phyloP scores from a whole-genome alignment of 2,329 filamentous ascomycete genomes.

The Geoglossum cookeanum region DNA sequence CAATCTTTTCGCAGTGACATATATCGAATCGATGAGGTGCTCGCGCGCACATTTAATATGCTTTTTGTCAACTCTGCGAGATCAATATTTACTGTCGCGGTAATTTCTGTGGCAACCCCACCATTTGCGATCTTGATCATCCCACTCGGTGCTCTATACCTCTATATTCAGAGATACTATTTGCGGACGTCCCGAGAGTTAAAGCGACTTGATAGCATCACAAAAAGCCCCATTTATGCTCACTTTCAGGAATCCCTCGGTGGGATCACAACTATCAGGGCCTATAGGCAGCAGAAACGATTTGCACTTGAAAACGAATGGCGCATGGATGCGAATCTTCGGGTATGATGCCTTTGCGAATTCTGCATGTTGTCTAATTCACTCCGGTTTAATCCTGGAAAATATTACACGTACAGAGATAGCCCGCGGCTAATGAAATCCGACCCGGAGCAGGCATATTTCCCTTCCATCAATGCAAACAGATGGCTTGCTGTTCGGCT shows the following conservation, averaged over 20 bases:
- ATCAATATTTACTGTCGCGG: slow-evolving; percentile 64
- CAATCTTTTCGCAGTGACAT: slow-evolving; percentile 35
- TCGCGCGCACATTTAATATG: slow-evolving; percentile 97
- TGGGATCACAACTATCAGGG: slow-evolving; percentile 85
- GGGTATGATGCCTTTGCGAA: slow-evolving; percentile 33
- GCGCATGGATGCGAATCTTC: slow-evolving; percentile 82
- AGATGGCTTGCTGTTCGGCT: slow-evolving; percentile 88
- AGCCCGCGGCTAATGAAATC: slow-evolving; percentile 6
- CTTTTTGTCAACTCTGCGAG: slow-evolving; percentile 49
- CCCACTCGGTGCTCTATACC: slow-evolving; percentile 62
- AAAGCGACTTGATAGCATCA: slow-evolving; percentile 89
- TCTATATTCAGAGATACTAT: slow-evolving; percentile 94
- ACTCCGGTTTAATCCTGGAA: neutral
- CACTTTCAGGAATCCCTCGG: slow-evolving; percentile 96
- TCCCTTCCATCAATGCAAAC: slow-evolving; percentile 16
- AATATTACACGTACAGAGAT: neutral
- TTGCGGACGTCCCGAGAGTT: slow-evolving; percentile 88
- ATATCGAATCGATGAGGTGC: slow-evolving; percentile 73
- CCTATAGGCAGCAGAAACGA: slow-evolving; percentile 71
- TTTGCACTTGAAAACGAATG: slow-evolving; percentile 93
- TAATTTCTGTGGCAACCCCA: slow-evolving; percentile 70
- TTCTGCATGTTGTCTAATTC: slow-evolving; percentile 57
- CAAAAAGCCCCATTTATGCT: slow-evolving; percentile 86
- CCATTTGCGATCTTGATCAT: slow-evolving; percentile 64
- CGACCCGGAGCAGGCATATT: slow-evolving; percentile 4